Percentiles rank a stretch among this genome's conserved stretches.
Conservation (phyloP, 208 protist genomes). For the Leishmania tropica region DNA sequence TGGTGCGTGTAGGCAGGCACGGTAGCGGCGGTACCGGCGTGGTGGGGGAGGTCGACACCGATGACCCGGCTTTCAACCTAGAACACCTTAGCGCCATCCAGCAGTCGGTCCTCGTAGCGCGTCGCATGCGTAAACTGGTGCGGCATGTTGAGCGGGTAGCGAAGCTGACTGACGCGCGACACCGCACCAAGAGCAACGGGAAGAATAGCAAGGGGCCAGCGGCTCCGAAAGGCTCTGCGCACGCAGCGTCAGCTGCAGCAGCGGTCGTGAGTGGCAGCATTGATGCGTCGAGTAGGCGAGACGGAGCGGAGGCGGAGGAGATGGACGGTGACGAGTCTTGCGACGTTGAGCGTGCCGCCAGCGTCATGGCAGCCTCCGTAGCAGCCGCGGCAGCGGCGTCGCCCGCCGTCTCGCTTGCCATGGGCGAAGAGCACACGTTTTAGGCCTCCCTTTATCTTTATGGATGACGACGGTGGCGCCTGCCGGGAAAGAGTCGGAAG, state of each 20-base stretch:
- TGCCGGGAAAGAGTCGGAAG: background rate
- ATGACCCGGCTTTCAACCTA: constrained; percentile 4
- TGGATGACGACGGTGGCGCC: background rate
- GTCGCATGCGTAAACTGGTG: constrained; percentile 85
- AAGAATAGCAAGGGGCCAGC: background rate
- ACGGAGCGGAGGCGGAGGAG: background rate
- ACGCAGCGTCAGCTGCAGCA: background rate
- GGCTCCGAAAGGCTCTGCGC: background rate
- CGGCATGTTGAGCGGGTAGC: constrained; percentile 71
- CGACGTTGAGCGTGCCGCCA: background rate
- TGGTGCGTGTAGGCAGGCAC: constrained; percentile 19
- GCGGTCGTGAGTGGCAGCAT: background rate
- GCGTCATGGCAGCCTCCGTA: constrained; percentile 12
- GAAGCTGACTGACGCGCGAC: constrained; percentile 58
- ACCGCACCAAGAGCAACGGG: constrained; percentile 31
- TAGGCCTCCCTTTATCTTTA: constrained; percentile 6
- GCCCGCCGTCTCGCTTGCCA: constrained; percentile 2
- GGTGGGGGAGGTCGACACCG: background rate
- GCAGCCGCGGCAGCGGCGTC: constrained; percentile 20
- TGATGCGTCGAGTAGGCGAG: background rate
- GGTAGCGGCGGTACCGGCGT: background rate
- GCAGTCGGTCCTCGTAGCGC: constrained; percentile 80
- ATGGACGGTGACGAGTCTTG: background rate
- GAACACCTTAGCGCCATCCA: constrained; percentile 54
- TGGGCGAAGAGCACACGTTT: constrained; percentile 33